Base-by-base conservation (phyloP, 2,329 filamentous ascomycete species). In the Sclerotinia trifoliorum region DNA sequence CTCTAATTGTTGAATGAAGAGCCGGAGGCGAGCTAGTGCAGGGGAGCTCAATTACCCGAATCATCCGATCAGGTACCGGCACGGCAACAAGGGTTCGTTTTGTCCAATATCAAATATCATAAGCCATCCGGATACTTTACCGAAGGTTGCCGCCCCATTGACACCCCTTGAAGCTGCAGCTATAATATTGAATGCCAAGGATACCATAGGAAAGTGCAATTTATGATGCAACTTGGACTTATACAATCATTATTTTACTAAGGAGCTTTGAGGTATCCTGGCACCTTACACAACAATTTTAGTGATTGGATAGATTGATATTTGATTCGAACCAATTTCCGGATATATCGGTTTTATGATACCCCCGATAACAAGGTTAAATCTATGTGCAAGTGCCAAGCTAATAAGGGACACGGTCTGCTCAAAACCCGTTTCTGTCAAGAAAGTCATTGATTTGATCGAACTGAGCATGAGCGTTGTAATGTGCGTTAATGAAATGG, bases 401-500 rank as follows among this genome's bases (percentile, higher is more conserved):
- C 19, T 21, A 55, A 55, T 0, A 35, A 32, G 26, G 17, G 24
- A 21, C 19, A 13, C 21, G 19, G n/a, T 55, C 29, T 32, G 29
- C 5, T 62, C 19, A 63, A 24, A 63, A 39, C 11, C 61, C 48
- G 21, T 39, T 52, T 5, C 21, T 63, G 11, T 39, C 26, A 24
- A 63, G 61, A 15, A 63, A 63, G 17, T 17, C 10, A 42, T 35
- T 49, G n/a, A 51, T 63, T 3, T 63, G 61, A 19, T 35, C 7
- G 21, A 63, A 63, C 8, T 39, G 44, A 63, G 29, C 61, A 48
- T 24, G 5, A 19, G 61, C 61, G 2, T 32, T 17, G 21, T 52
- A 63, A 52, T 63, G 46, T 39, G 46, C 44, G 35, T 49, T 51
- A 21, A 63, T 63, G 19, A 54, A 15, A 63, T 52, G 61, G 29